phyloP scores from a whole-genome alignment of 2,329 filamentous ascomycete species.

The Fusarium albidum region DNA sequence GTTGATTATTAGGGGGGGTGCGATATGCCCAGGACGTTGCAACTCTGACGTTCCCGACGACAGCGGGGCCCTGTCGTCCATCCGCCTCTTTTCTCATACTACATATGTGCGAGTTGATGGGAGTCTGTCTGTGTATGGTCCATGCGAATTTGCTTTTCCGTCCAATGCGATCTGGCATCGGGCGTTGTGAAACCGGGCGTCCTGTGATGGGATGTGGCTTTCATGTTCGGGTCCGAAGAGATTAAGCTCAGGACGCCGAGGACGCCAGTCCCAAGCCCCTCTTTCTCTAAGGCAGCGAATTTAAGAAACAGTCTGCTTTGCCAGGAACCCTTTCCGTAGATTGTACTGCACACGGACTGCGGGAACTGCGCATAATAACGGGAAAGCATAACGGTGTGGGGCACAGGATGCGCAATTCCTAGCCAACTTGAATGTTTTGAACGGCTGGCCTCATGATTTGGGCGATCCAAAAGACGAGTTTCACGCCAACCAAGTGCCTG shows the following conservation, averaged over 20 bases:
- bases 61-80: background rate
- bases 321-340: slow-evolving; percentile 10
- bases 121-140: background rate
- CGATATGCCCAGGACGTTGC: background rate
- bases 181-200: background rate
- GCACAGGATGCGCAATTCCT: background rate
- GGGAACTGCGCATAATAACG: slow-evolving; percentile 20
- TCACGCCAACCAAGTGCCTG: slow-evolving; percentile 25
- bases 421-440: background rate
- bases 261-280: slow-evolving; percentile 21
- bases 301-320: slow-evolving; percentile 14
- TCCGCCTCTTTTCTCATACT: background rate
- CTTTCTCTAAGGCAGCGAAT: slow-evolving; percentile 31
- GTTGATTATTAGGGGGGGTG: background rate
- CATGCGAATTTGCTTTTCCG: background rate
- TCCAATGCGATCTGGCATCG: slow-evolving; percentile 10
- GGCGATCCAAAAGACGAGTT: background rate
- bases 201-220: background rate
- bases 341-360: background rate
- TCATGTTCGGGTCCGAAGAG: background rate
- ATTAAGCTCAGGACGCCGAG: background rate
- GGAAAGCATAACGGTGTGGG: slow-evolving; percentile 13
- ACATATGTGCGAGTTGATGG: background rate
- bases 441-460: slow-evolving; percentile 7
- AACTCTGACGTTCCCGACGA: slow-evolving; percentile 1